A percentile compares a stretch with the other conserved stretches of the same genome.
Evolutionary conservation across 305 asterid species (phyloP).

Genomic region (Solanum hybrid): DNA sequence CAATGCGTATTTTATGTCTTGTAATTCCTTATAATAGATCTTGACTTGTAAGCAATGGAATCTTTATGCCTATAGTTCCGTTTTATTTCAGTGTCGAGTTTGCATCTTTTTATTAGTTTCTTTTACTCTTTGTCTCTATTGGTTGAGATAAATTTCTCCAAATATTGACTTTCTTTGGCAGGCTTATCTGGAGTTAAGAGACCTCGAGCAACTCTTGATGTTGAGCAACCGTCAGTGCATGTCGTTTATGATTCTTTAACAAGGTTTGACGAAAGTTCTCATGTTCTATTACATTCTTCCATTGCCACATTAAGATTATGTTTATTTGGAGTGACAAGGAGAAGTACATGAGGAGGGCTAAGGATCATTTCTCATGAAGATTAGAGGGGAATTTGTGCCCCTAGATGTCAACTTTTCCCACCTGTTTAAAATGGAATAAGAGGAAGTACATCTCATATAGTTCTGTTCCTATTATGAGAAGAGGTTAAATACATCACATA

Average conservation of each 20-base stretch:
- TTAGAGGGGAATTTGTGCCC: not conserved
- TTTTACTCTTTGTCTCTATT: not conserved
- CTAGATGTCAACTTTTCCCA: not conserved
- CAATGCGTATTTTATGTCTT: not conserved
- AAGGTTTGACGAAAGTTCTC: conserved; percentile 32
- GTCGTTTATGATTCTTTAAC: conserved; percentile 59
- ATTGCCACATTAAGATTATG: not conserved
- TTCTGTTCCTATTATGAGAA: not conserved
- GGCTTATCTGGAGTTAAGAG: conserved; percentile 79
- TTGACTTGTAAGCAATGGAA: not conserved
- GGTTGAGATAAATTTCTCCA: not conserved
- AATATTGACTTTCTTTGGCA: conserved; percentile 15
- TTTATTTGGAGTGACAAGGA: not conserved
- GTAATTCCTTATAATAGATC: not conserved
- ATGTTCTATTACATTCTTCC: not conserved
- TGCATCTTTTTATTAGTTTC: not conserved
- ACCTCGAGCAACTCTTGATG: conserved; percentile 50
- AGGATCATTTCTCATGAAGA: not conserved
- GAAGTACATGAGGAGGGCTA: not conserved
- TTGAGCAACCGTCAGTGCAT: conserved; percentile 69
- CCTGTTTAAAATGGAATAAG: not conserved
- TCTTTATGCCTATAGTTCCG: not conserved
- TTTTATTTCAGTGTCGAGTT: not conserved
- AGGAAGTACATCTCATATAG: not conserved
- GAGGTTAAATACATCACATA: not conserved